Base-by-base conservation (phyloP, 768 basidiomycete species). In the Suillus paluster region DNA sequence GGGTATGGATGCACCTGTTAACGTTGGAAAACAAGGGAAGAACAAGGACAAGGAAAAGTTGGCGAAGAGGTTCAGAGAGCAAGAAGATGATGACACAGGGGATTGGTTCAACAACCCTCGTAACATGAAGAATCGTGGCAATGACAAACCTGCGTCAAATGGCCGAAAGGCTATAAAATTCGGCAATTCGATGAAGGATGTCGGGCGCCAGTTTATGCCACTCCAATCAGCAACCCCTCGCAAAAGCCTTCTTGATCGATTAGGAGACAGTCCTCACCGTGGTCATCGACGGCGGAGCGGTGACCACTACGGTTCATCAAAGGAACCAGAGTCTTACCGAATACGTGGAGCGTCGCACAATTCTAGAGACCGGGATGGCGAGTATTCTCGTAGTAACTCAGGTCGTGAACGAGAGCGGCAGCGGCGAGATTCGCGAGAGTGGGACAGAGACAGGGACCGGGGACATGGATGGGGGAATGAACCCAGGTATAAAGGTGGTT, bases 1-100 rank as follows among this genome's bases (percentile, higher is more conserved):
- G 80, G 83, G 80, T 27, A 73, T 73, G 64, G 73, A 73, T 54
- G 77, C 80, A 19, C 86, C 86, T 1, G 77, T 79, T 39, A 80
- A 88, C 63, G 90, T 93, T 36, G 92, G 92, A 19, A 84, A 79
- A 69, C 84, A 84, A 64, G 89, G 82, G 4, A 84, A 83, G 64
- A 81, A 80, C 62, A 91, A 88, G 70, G 83, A 86, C 56, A 83
- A 77, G 50, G 84, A 80, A 39, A 82, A 77, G 59, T 69, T 90
- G 72, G 84, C 83, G 65, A 81, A 81, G 67, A 81, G 80, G 60
- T 84, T 81, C 30, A 73, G 77, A 63, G 77, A 76, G 63, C 78
- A 75, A n/a, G 81, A 81, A 25, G 81, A 85, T 23, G 88, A 90
- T 53, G 83, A 83, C 52, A 57, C 25, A 4, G 72, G 64, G 3